Conservation (phyloP, 805 yeast genomes). For the Ogataea siamensis region DNA sequence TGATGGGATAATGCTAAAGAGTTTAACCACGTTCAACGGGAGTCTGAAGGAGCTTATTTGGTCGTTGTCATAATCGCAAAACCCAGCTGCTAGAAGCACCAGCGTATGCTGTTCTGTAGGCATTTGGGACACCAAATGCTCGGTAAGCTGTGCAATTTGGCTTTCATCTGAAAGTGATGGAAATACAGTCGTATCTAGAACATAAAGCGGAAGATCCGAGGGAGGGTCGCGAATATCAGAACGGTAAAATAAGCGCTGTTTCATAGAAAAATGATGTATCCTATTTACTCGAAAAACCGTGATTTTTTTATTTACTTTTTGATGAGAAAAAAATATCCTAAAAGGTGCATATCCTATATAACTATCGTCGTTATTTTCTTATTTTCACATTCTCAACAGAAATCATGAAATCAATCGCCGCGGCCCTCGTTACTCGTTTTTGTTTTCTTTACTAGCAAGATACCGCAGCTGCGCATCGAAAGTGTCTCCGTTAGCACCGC, state of each 20-base stretch:
- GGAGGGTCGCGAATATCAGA: slow-evolving; percentile 65
- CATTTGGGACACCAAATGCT: slow-evolving; percentile 50
- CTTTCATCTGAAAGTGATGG: slow-evolving; percentile 46
- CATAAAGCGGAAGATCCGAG: slow-evolving; percentile 67
- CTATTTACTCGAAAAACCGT: background rate
- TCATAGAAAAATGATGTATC: slow-evolving; percentile 8
- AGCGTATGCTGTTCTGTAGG: slow-evolving; percentile 66
- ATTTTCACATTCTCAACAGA: slow-evolving; percentile 6
- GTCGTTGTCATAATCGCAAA: slow-evolving; percentile 41
- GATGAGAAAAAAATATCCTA: slow-evolving; percentile 1
- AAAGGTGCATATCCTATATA: background rate
- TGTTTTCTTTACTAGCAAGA: slow-evolving; percentile 24
- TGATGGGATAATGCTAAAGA: slow-evolving; percentile 55
- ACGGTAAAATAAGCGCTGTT: slow-evolving; percentile 44
- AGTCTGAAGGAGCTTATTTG: slow-evolving; percentile 19
- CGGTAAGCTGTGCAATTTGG: slow-evolving; percentile 51
- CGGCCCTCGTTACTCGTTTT: slow-evolving; percentile 9
- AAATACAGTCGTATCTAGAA: slow-evolving; percentile 78
- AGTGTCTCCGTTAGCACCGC: slow-evolving; percentile 56
- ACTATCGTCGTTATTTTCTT: background rate
- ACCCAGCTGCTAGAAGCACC: slow-evolving; percentile 80
- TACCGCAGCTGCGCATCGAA: slow-evolving; percentile 44
- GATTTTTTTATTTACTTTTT: slow-evolving; percentile 1
- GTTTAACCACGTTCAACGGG: slow-evolving; percentile 38
- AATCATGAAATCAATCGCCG: slow-evolving; percentile 8